Base-by-base conservation (phyloP, 495 filamentous ascomycete genomes). In the Penicillium riverlandense region DNA sequence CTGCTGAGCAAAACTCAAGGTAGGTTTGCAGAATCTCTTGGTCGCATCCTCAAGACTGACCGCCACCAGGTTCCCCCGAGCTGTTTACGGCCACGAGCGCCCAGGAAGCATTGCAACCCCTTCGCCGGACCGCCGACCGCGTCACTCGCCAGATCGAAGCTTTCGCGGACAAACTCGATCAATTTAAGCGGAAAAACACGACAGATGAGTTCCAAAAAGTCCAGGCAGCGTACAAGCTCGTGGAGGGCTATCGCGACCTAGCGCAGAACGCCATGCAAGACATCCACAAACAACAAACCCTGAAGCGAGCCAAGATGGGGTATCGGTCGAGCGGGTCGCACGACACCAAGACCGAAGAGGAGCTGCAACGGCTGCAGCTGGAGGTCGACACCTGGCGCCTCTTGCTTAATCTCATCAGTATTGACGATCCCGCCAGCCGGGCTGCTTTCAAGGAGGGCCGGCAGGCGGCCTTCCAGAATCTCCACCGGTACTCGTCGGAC, bases 311-410 rank as follows among this genome's bases (percentile, higher is more conserved):
- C 8, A 70, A 62, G 44, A 15, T 51, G 35, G 57, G 58, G 43
- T 52, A 57, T 52, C 53, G 51, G 45, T 52, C 57, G 55, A 51
- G 51, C 58, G 29, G 54, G 45, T 54, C 54, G 49, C 41, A 51
- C 8, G 65, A 67, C 29, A 27, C 49, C 9, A 61, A 62, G 34
- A 50, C 61, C 37, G 70, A 79, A 33, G 73, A 82, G 38, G 84
- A 90, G 37, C 53, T 85, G 29, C 66, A 72, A 38, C 66, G 76
- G 39, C 78, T 84, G 75, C 74, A 87, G 55, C 50, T 81, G 37
- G 86, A 90, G 60, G 79, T 83, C 42, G 88, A 92, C 51, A 92
- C 88, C 12, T 97, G 92, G 92, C 82, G 88, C 43, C 71, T 98
- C 8, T 65, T 97, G 27, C 76, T 79, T 16, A 78, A 79, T 33